These are phyloP conservation scores for Kockiozyma suomiensis DNA, from an alignment of 805 yeast genomes.

Conservation along the genomic window DNA sequence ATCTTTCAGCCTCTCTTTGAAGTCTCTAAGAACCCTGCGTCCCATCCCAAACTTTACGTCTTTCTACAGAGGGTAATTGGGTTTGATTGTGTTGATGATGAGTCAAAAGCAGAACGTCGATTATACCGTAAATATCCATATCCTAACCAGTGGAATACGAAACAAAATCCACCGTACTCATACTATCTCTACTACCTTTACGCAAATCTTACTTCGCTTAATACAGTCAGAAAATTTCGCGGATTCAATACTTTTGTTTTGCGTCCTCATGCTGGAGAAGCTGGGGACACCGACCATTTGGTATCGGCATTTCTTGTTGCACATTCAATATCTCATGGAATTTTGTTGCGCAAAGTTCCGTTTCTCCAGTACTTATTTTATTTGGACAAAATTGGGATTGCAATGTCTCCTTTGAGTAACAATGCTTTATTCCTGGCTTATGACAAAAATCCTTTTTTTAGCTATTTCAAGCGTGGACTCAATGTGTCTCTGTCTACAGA, in stretches of 20 bases:
- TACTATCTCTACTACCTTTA: slow-evolving; percentile 88
- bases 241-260: slow-evolving; percentile 88
- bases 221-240: slow-evolving; percentile 74
- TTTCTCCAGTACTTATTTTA: slow-evolving; percentile 91
- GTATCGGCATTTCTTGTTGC: slow-evolving; percentile 86
- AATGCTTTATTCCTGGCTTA: slow-evolving; percentile 94
- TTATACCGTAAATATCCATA: slow-evolving; percentile 79
- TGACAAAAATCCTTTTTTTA: slow-evolving; percentile 94
- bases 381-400: slow-evolving; percentile 92
- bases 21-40: slow-evolving; percentile 78
- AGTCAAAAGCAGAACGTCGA: slow-evolving; percentile 85
- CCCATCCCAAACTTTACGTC: slow-evolving; percentile 87
- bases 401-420: slow-evolving; percentile 97
- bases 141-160: slow-evolving; percentile 79
- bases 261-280: slow-evolving; percentile 98
- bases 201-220: slow-evolving; percentile 83
- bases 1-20: slow-evolving; percentile 87
- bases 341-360: slow-evolving; percentile 87
- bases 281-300: slow-evolving; percentile 99
- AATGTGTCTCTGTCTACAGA: slow-evolving; percentile 95
- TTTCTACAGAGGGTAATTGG: slow-evolving; percentile 95
- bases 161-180: slow-evolving; percentile 94
- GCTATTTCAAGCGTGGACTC: slow-evolving; percentile 88
- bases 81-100: slow-evolving; percentile 98
- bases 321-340: slow-evolving; percentile 95